phyloP scores from a whole-genome alignment of 495 filamentous ascomycete species.

The Aspergillus kassunensis region DNA sequence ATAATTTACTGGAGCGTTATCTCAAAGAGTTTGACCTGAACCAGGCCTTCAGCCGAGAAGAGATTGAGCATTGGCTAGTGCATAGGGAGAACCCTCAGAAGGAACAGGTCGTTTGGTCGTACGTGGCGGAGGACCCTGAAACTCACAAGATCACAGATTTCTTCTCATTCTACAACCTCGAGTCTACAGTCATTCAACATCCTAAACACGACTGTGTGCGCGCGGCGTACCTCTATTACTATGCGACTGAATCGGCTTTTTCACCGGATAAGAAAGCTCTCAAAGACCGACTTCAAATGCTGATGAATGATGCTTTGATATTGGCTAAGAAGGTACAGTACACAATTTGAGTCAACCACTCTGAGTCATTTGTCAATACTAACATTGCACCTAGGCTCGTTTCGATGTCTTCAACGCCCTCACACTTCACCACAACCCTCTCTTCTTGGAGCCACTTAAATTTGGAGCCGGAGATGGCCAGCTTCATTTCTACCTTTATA shows the following conservation, averaged over 20 bases:
- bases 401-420: conserved; percentile 98
- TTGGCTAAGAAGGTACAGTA: conserved; percentile 71
- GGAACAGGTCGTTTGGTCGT: conserved; percentile 86
- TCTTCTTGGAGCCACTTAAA: conserved; percentile 89
- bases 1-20: conserved; percentile 71
- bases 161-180: conserved; percentile 93
- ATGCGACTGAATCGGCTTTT: conserved; percentile 82
- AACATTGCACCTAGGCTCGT: conserved; percentile 45
- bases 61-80: conserved; percentile 85
- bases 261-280: conserved; percentile 52
- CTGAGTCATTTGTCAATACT: background rate
- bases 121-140: conserved; percentile 76
- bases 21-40: conserved; percentile 76
- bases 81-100: conserved; percentile 52
- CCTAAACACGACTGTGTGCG: conserved; percentile 70
- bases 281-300: conserved; percentile 64
- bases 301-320: conserved; percentile 84
- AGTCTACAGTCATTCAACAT: conserved; percentile 81
- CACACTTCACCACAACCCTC: conserved; percentile 84
- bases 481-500: conserved; percentile 94
- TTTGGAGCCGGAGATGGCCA: conserved; percentile 92
- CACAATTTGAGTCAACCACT: too few species aligned
- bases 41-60: conserved; percentile 71
- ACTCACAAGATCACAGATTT: conserved; percentile 89
- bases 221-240: conserved; percentile 95